A percentile compares a stretch with the other conserved stretches of the same genome.
phyloP scores from a whole-genome alignment of 306 rosid species.

The Malus fusca region DNA sequence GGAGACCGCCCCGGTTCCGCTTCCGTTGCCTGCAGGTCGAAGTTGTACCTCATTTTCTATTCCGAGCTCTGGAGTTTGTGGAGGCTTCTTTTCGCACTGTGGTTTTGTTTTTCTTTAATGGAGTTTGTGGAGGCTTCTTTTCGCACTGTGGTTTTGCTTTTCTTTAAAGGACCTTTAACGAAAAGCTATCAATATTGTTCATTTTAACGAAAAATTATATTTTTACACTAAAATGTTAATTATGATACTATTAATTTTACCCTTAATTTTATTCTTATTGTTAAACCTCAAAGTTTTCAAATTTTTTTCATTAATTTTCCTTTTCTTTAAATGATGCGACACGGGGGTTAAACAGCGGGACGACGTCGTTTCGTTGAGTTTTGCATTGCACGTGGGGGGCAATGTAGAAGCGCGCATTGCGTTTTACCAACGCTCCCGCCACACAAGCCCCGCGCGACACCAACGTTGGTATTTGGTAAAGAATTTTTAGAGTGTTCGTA shows the following conservation, averaged over 20 bases:
- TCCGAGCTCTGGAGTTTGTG: neutral
- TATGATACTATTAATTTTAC: rapidly evolving
- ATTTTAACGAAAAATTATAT: no score
- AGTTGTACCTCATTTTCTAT: constrained; percentile 39
- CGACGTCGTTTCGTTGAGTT: neutral
- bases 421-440: neutral
- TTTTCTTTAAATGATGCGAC: no score
- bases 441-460: neutral
- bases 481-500: no score
- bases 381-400: neutral
- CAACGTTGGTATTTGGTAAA: neutral
- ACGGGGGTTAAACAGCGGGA: no score
- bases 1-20: constrained; percentile 33
- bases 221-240: no score
- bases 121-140: neutral
- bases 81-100: neutral
- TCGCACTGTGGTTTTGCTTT: neutral
- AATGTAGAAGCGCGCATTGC: neutral
- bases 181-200: rapidly evolving
- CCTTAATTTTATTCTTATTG: rapidly evolving
- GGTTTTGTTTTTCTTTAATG: neutral
- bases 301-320: rapidly evolving
- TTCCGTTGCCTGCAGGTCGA: constrained; percentile 32
- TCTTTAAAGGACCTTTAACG: rapidly evolving
- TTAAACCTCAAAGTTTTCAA: no score